Conservation (phyloP, 345 rosid genomes). For the Sisymbrium irio region DNA sequence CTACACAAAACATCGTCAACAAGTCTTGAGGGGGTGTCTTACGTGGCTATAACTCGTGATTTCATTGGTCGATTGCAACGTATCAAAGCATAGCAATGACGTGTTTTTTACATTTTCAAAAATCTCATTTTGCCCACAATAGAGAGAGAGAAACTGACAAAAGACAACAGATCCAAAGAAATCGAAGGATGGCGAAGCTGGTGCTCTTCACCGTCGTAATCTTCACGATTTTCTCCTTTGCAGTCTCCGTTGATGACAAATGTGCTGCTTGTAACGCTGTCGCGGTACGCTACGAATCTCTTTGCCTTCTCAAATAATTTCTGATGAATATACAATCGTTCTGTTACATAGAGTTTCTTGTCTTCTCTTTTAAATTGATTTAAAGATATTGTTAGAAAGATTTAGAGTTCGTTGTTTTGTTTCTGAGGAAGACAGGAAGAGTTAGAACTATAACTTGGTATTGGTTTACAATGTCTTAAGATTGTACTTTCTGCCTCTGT, state of each 20-base stretch:
- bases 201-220: slow-evolving; percentile 18
- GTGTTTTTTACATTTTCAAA: not conserved
- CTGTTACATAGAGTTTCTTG: no score
- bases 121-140: not conserved
- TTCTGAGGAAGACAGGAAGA: not conserved
- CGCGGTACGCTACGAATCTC: slow-evolving; percentile 49
- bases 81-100: slow-evolving; percentile 13
- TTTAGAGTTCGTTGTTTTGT: not conserved
- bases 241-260: slow-evolving; percentile 56
- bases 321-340: no score
- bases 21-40: not conserved
- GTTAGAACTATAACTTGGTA: not conserved
- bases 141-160: not conserved
- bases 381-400: no score
- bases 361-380: not conserved
- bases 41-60: not conserved
- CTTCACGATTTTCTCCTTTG: slow-evolving; percentile 35
- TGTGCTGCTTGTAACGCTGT: slow-evolving; percentile 89
- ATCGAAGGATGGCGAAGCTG: slow-evolving; percentile 22
- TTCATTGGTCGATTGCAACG: not conserved
- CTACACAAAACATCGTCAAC: not conserved
- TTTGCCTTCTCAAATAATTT: not conserved
- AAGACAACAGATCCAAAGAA: not conserved
- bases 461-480: not conserved
- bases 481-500: not conserved